Evolutionary conservation across 306 rosid genomes (phyloP), one percentile per base, ranked within the genome.

Genomic region (Inga laurina): DNA sequence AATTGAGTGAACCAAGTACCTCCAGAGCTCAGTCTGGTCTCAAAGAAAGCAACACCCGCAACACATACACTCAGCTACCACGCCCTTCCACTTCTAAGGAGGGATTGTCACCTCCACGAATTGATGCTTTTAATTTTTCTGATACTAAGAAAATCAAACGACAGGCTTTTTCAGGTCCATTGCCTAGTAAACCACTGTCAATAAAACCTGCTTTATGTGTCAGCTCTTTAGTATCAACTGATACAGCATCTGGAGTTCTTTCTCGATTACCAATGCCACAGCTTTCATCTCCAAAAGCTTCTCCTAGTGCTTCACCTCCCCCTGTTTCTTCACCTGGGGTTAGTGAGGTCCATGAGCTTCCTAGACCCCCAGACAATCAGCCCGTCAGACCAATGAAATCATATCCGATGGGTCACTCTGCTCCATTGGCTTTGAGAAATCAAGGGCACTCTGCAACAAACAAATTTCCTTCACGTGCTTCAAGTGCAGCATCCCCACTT

Each of bases 321-420:
- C 95, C 62, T 48, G 93, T 84, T 81, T 93, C 95, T 69, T 93
- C 95, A 19, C 95, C 95, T 18, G 84, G 85, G 89, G 91, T 91
- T 82, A 94, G 94, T 80, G 98, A 94, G 89, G 92, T 91, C 81
- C 97, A 94, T 39, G 98, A 92, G 89, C 98, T 94, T 88, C 98
- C 98, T 75, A 90, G 97, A 84, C 98, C 98, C 21, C 98, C 97
- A 9, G 90, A 89, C 79, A 85, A 75, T 77, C 89, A 45, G 22
- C 80, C 85, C 70, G 69, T 76, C 46, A 94, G 88, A 75, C 76
- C 87, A 62, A 67, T 86, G 65, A 92, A 86, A 80, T 82, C 91
- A 84, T 85, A 85, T 80, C 85, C 85, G 51, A 80, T 85, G 34
- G 92, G 94, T 59, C 97, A 93, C 85, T 93, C 98, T 77, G 97